phyloP scores from a whole-genome alignment of 164 flowering plant species.

The Akebia trifoliata region DNA sequence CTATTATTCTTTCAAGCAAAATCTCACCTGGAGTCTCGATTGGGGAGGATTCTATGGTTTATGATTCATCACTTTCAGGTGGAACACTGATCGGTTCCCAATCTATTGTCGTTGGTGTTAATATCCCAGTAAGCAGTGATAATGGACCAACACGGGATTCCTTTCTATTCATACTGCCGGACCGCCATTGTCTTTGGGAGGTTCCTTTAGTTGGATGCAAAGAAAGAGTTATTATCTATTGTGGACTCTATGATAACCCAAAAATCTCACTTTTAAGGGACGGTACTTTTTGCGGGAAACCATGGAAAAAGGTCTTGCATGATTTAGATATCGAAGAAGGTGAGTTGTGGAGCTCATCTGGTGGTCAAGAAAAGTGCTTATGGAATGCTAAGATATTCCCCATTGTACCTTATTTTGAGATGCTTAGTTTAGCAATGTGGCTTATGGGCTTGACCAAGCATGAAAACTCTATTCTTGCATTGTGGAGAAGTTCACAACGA shows the following conservation, averaged over 20 bases:
- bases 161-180: slow-evolving; percentile 77
- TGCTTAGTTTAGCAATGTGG: slow-evolving; percentile 80
- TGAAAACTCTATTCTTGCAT: slow-evolving; percentile 28
- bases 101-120: slow-evolving; percentile 77
- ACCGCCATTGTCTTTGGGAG: slow-evolving; percentile 99
- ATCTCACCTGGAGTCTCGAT: slow-evolving; percentile 81
- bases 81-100: slow-evolving; percentile 83
- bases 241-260: slow-evolving; percentile 98
- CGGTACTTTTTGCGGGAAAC: slow-evolving; percentile 96
- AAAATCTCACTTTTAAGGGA: slow-evolving; percentile 47
- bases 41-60: slow-evolving; percentile 89
- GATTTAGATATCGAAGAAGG: slow-evolving; percentile 63
- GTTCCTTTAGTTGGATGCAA: slow-evolving; percentile 72
- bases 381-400: slow-evolving; percentile 95
- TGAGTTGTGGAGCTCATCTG: slow-evolving; percentile 59
- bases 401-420: slow-evolving; percentile 51
- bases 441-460: slow-evolving; percentile 61
- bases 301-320: slow-evolving; percentile 69
- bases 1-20: slow-evolving; percentile 80
- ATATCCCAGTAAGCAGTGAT: slow-evolving; percentile 36
- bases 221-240: slow-evolving; percentile 65
- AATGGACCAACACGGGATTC: slow-evolving; percentile 20
- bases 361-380: slow-evolving; percentile 55
- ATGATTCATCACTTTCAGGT: slow-evolving; percentile 74
- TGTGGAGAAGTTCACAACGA: slow-evolving; percentile 65